Base-by-base conservation (phyloP, 495 filamentous ascomycete genomes). In the Cetradonia linearis region DNA sequence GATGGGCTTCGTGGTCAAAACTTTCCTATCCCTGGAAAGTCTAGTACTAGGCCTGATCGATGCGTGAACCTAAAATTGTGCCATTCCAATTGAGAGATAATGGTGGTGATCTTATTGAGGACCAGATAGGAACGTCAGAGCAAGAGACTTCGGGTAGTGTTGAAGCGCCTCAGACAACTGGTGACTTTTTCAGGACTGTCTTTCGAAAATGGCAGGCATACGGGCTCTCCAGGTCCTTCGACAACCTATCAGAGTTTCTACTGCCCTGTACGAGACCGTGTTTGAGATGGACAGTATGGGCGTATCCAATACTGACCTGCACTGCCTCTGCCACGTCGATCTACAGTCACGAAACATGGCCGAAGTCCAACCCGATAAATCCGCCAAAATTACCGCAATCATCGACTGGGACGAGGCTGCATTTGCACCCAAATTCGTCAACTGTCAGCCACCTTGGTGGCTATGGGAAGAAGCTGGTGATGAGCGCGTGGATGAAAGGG, bases 381-480 rank as follows among this genome's bases (percentile, higher is more conserved):
- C 57, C 3, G 46, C 67, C 36, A 53, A 58, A 14, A 61, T 74
- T 11, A 66, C 73, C 5, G 72, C 56, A 1, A 61, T 74, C 34
- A 59, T 76, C 3, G 72, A 76, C 58, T 76, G 74, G 73, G 74
- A 76, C 42, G 63, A 67, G 27, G 67, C 73, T 20, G 52, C 70
- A 23, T 67, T 76, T 52, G 71, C 66, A 3, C 74, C 74, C 0
- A 56, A 60, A 28, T 71, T 72, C 47, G 66, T 76, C 40, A 66
- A 59, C 31, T 73, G 71, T 49, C 49, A 59, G 14, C 72, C 72
- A 3, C 73, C 73, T n/a, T 56, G 63, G 5, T 76, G 73, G 71
- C 28, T 76, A 14, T 76, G 74, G 72, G 53, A 44, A 7, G 67
- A 65, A 57, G 46, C 61, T 2, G 55, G 56, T 7, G 36, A 67